Evolutionary conservation across 306 rosid species (phyloP).

Genomic region (Arachis stenosperma): DNA sequence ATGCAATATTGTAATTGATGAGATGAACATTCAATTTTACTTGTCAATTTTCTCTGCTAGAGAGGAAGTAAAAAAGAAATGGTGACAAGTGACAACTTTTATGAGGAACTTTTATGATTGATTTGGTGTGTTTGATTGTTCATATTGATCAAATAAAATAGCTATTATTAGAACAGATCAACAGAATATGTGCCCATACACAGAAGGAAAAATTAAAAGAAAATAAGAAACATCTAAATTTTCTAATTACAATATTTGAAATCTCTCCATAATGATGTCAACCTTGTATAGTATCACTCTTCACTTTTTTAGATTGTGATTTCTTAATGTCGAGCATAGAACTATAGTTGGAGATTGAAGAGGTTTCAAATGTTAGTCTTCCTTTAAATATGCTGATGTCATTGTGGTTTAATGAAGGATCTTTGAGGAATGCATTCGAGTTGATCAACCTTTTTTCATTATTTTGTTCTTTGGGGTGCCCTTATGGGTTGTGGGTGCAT

Average conservation of each 20-base stretch:
- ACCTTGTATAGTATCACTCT: conserved; percentile 1
- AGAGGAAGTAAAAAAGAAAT: neutral
- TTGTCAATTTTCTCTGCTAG: neutral
- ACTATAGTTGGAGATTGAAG: conserved; percentile 1
- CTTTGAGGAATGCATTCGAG: conserved; percentile 29
- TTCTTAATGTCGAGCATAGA: conserved; percentile 26
- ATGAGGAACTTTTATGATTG: neutral
- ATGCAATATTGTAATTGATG: conserved; percentile 1
- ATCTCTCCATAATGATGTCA: conserved; percentile 16
- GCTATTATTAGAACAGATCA: neutral
- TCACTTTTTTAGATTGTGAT: conserved; percentile 16
- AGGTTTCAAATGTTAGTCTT: conserved; percentile 26
- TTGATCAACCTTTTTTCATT: neutral
- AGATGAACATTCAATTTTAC: neutral
- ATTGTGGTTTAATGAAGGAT: conserved; percentile 17
- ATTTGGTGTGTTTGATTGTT: neutral
- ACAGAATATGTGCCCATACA: neutral
- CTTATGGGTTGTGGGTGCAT: conserved; percentile 11
- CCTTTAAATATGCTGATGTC: neutral
- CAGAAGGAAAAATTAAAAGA: neutral
- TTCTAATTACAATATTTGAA: conserved; percentile 3
- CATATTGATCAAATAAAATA: conserved; percentile 6
- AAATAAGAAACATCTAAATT: neutral
- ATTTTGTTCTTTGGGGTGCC: neutral
- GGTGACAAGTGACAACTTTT: neutral